A percentile compares a stretch with the other conserved stretches of the same genome.
These are phyloP conservation scores for Fragaria vesca DNA, from an alignment of 306 rosid genomes.

Conservation along the genomic window DNA sequence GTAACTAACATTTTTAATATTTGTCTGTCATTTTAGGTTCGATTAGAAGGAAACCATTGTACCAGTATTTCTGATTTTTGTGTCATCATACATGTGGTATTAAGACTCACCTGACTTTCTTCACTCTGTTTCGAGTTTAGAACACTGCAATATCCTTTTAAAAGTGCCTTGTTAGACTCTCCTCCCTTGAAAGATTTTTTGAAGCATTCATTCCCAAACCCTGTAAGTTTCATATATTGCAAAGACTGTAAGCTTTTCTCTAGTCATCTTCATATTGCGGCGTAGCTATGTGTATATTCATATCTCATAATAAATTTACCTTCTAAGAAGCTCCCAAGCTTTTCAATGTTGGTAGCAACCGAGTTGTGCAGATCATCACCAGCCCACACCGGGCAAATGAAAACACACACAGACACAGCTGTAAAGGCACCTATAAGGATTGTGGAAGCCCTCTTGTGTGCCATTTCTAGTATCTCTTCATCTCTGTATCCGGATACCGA, in stretches of 20 bases:
- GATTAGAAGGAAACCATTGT: too few species aligned
- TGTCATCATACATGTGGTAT: not conserved
- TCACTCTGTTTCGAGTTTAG: conserved; percentile 48
- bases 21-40: not conserved
- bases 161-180: conserved; percentile 15
- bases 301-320: conserved; percentile 18
- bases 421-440: conserved; percentile 36
- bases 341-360: conserved; percentile 36
- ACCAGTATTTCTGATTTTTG: too few species aligned
- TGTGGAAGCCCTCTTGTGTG: conserved; percentile 35
- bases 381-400: conserved; percentile 49
- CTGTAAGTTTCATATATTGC: conserved; percentile 12
- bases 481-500: conserved; percentile 44
- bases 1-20: not conserved
- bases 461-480: conserved; percentile 27
- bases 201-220: conserved; percentile 42
- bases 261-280: not conserved
- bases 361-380: conserved; percentile 52
- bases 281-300: not conserved
- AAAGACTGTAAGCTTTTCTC: not conserved
- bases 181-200: conserved; percentile 26
- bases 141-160: conserved; percentile 48
- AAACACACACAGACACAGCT: conserved; percentile 28
- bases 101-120: conserved; percentile 44
- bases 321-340: conserved; percentile 37